phyloP scores from a whole-genome alignment of 1,139 yeast genomes.

The Yamadazyma triangularis region DNA sequence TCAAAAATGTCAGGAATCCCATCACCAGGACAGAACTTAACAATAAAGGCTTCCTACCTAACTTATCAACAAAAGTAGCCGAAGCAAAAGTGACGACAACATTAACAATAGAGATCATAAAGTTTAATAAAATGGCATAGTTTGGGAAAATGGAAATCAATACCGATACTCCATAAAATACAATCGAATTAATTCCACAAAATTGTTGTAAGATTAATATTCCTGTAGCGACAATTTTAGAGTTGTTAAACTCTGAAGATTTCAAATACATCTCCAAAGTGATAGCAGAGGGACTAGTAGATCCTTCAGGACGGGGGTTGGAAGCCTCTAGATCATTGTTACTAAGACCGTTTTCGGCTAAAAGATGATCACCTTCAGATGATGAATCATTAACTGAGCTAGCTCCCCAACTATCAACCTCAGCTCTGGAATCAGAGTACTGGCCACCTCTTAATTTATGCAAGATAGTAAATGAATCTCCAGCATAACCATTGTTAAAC shows the following conservation, averaged over 20 bases:
- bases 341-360: conserved; percentile 8
- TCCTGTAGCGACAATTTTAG: conserved; percentile 65
- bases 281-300: conserved; percentile 15
- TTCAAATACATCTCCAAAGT: conserved; percentile 43
- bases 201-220: conserved; percentile 86
- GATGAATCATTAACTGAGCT: not conserved
- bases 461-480: conserved; percentile 31
- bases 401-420: conserved; percentile 38
- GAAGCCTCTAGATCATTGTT: conserved; percentile 4
- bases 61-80: conserved; percentile 66
- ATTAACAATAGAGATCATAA: conserved; percentile 69
- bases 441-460: conserved; percentile 41
- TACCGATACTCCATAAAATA: conserved; percentile 87
- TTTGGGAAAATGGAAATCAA: conserved; percentile 65
- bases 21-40: conserved; percentile 62
- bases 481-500: conserved; percentile 27
- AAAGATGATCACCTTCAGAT: conserved; percentile 13
- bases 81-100: conserved; percentile 67
- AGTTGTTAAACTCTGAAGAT: conserved; percentile 47
- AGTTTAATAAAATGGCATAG: conserved; percentile 65
- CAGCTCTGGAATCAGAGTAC: conserved; percentile 30
- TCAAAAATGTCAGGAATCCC: conserved; percentile 59
- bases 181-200: conserved; percentile 87
- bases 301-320: conserved; percentile 1
- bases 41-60: conserved; percentile 43